Base-by-base conservation (phyloP, 176 grass and related monocot genomes). In the Melocanna baccifera region DNA sequence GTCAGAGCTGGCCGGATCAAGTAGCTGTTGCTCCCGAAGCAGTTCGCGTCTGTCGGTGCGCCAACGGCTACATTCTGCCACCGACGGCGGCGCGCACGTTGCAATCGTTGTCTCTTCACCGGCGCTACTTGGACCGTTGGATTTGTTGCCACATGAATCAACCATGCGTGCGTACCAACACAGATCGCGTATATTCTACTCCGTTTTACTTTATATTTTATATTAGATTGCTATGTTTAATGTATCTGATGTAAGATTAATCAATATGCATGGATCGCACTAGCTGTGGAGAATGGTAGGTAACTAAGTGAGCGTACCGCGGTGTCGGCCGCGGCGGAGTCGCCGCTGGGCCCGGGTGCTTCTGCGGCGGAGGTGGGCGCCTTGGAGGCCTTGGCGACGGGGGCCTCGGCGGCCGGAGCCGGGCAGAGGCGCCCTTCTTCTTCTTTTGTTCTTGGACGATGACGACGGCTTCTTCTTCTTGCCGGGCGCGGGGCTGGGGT, bases 391-490 rank as follows among this genome's bases (percentile, higher is more conserved):
- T 79, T 90, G 23, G 81, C 32, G 0, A 25, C 51, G 0, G 67
- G 74, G 0, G 86, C 73, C n/a, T n/a, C 55, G 2, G 89, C 74
- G 18, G 62, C 77, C 12, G 90, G 86, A 4, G 90, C 82, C 0
- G 86, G 1, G 90, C 82, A 3, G 62, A 2, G 40, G 86, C 66
- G 18, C 7, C 42, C 82, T 40, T 77, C 78, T 87, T 87, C 79
- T 87, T 87, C 42, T 82, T 87, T 62, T 80, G 56, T 64, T 47
- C 67, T 83, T 88, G 62, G 86, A 41, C 9, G 81, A 5, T 1
- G 82, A 10, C 62, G 85, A 61, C 2, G 70, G 78, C 80, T 84
- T 87, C 89, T 87, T 90, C 84, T 83, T 87, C 52, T 87, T 87
- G 68, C 75, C 64, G 20, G 89, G 89, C 40, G 85, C 85, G 4